Percentiles rank a stretch among this genome's conserved stretches.
Evolutionary conservation across 2,329 filamentous ascomycete genomes (phyloP).

Genomic region (Aspergillus alliaceus): DNA sequence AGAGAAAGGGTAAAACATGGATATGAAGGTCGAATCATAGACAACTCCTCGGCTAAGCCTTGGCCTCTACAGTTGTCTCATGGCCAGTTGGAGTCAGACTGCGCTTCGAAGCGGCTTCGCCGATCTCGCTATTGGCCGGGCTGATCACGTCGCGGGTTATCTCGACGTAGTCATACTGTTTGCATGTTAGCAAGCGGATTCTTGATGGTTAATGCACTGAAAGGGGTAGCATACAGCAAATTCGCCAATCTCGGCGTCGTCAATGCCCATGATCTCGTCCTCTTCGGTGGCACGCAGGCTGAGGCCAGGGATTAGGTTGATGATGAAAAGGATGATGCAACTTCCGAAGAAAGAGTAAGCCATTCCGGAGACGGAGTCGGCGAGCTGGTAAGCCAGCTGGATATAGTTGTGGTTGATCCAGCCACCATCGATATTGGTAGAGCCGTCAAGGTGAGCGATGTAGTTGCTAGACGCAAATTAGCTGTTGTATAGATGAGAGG

Average conservation of each 20-base stretch:
- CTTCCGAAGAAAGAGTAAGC: constrained; percentile 77
- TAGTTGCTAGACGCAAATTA: constrained; percentile 58
- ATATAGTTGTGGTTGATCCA: constrained; percentile 84
- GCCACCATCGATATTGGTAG: constrained; percentile 67
- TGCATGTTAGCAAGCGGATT: constrained; percentile 2
- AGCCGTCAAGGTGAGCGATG: constrained; percentile 77
- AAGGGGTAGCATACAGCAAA: constrained; percentile 64
- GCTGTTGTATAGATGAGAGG: neutral
- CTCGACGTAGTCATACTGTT: constrained; percentile 83
- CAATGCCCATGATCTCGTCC: constrained; percentile 79
- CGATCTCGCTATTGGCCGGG: constrained; percentile 17
- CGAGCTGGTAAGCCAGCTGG: constrained; percentile 80
- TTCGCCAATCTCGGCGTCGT: constrained; percentile 88
- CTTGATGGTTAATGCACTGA: neutral
- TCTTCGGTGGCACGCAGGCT: constrained; percentile 73
- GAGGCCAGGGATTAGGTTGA: constrained; percentile 76
- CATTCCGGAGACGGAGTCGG: constrained; percentile 74
- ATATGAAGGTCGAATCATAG: neutral
- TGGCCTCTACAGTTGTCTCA: constrained; percentile 22
- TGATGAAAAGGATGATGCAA: constrained; percentile 74
- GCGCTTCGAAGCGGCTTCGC: constrained; percentile 30
- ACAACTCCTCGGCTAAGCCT: constrained; percentile 16
- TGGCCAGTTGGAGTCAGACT: constrained; percentile 25
- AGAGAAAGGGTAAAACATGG: neutral
- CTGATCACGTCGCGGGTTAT: constrained; percentile 67